Base-by-base conservation (phyloP, 495 filamentous ascomycete genomes). In the Hypoxylon fragiforme region DNA sequence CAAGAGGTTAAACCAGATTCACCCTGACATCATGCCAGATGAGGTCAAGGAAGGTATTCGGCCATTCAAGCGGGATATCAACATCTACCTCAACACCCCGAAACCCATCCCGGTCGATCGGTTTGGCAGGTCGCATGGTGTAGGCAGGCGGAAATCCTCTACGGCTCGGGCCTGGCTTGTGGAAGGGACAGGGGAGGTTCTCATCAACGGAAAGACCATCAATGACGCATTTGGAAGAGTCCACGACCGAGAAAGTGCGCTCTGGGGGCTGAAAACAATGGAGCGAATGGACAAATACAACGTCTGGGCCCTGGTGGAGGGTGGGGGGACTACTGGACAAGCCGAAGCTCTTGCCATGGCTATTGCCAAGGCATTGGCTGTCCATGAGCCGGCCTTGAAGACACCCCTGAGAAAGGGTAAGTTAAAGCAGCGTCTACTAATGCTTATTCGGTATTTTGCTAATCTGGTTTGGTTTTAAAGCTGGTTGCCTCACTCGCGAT, bases 261-360 rank as follows among this genome's bases (percentile, higher is more conserved):
- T 95, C 7, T 97, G 92, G 92, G 83, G 95, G 3, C 69, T 97
- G 62, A 86, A 90, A 54, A 81, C 82, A 38, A 92, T 91, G 24
- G 74, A 84, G n/a, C 77, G 94, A 45, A 67, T 95, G 50, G 91
- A 95, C 71, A 97, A 95, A 71, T 99, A 99, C 74, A 99, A 99
- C 67, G 89, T 96, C 9, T 99, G 88, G 87, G 90, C 85, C 44
- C 75, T 84, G 8, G 88, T 91, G 2, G 76, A 73, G 31, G 94
- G 94, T 28, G 94, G 94, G 49, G 94, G 94, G 58, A 85, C 84
- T 18, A 99, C 94, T 7, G 94, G 94, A 2, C 94, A 99, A 73
- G 95, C 94, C 7, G 94, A 97, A 73, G 91, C 94, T 18, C 81
- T 96, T 57, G 95, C 95, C 44, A 73, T 99, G 77, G 94, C 87